Conservation (phyloP, 805 yeast genomes). For the Candida cerambycidarum region DNA sequence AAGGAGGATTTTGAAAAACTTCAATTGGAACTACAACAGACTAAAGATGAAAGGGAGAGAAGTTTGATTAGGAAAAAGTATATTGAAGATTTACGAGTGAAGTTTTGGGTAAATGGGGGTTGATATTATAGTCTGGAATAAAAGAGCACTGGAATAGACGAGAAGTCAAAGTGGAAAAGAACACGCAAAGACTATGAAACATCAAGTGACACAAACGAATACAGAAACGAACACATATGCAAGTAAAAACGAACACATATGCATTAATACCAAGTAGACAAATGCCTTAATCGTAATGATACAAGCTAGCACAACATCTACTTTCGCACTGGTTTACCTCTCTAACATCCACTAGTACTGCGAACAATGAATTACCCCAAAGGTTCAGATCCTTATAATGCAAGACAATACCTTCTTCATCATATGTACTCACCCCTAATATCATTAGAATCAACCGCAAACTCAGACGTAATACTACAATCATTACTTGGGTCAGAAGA, state of each 20-base stretch:
- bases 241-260: too few species aligned
- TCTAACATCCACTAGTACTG: too few species aligned
- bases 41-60: not conserved
- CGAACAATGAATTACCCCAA: conserved; percentile 26
- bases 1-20: not conserved
- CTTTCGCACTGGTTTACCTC: too few species aligned
- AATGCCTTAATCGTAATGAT: too few species aligned
- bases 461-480: conserved; percentile 46
- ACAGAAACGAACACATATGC: too few species aligned
- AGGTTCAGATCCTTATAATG: conserved; percentile 39
- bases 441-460: conserved; percentile 47
- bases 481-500: conserved; percentile 35
- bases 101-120: not conserved
- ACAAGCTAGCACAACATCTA: too few species aligned
- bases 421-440: conserved; percentile 54
- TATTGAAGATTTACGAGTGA: not conserved
- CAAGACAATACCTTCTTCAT: conserved; percentile 42
- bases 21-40: not conserved
- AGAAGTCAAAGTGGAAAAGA: too few species aligned
- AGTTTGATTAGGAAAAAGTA: not conserved
- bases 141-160: too few species aligned
- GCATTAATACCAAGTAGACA: too few species aligned
- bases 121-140: too few species aligned
- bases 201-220: too few species aligned
- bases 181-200: too few species aligned